Percentiles rank a stretch among this genome's conserved stretches.
phyloP scores from a whole-genome alignment of 495 filamentous ascomycete genomes.

The Neurospora intermedia region DNA sequence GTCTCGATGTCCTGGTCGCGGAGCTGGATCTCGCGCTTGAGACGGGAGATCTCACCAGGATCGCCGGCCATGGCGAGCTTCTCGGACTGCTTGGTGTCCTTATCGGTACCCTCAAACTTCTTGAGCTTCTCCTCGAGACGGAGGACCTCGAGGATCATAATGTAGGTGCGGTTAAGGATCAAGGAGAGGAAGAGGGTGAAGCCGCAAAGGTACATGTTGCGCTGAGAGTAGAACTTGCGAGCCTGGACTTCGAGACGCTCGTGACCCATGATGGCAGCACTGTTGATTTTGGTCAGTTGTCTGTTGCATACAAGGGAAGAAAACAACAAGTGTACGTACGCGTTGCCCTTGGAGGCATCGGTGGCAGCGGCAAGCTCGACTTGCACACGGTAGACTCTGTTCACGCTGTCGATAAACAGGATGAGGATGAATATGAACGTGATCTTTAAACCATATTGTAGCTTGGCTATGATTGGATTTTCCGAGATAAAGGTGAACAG shows the following conservation, averaged over 20 bases:
- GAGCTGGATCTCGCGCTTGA: conserved; percentile 59
- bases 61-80: conserved; percentile 65
- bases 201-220: conserved; percentile 99
- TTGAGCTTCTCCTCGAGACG: conserved; percentile 90
- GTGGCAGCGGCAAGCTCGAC: conserved; percentile 60
- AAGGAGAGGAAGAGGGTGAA: conserved; percentile 98
- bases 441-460: conserved; percentile 57
- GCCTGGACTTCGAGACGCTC: conserved; percentile 97
- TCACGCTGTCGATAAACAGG: conserved; percentile 96
- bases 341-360: conserved; percentile 25
- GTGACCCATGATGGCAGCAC: conserved; percentile 64
- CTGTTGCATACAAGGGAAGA: not conserved
- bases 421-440: conserved; percentile 98
- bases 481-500: conserved; percentile 85
- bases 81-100: conserved; percentile 62
- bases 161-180: conserved; percentile 98
- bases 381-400: conserved; percentile 95
- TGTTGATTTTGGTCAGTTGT: conserved; percentile 18
- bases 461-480: conserved; percentile 51
- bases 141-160: conserved; percentile 89
- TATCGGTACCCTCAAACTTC: conserved; percentile 67
- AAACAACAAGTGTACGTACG: conserved; percentile 13
- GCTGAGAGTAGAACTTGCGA: conserved; percentile 99
- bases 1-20: conserved; percentile 68
- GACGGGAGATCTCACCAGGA: conserved; percentile 41